phyloP scores from a whole-genome alignment of 2,329 filamentous ascomycete species.

The Stemphylium beticola region DNA sequence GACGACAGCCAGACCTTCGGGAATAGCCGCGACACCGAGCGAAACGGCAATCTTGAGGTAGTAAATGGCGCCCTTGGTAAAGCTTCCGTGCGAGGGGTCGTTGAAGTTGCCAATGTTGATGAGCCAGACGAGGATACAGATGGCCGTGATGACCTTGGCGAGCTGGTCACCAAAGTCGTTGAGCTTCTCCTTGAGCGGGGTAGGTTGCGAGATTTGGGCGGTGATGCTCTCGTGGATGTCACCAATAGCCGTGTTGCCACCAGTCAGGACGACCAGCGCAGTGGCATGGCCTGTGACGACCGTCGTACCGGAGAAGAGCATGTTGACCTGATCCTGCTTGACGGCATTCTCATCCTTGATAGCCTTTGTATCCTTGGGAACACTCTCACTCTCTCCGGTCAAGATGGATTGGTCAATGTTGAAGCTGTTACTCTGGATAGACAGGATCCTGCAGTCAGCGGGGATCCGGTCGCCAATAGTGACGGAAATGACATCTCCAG shows the following conservation, averaged over 20 bases:
- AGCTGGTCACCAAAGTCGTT: constrained; percentile 97
- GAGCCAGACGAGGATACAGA: constrained; percentile 95
- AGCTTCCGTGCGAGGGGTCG: constrained; percentile 89
- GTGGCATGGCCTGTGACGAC: constrained; percentile 93
- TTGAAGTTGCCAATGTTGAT: constrained; percentile 99
- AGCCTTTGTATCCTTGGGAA: constrained; percentile 76
- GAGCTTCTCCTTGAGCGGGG: constrained; percentile 96
- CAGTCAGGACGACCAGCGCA: constrained; percentile 89
- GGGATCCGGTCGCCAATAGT: constrained; percentile 92
- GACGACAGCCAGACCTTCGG: constrained; percentile 94
- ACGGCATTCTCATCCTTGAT: constrained; percentile 84
- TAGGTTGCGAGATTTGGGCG: constrained; percentile 96
- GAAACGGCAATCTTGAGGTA: constrained; percentile 99
- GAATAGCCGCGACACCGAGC: constrained; percentile 95
- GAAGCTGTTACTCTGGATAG: constrained; percentile 97
- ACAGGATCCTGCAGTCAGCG: constrained; percentile 87
- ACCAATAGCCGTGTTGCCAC: constrained; percentile 89
- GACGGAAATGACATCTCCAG: constrained; percentile 88
- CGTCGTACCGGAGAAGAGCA: constrained; percentile 97
- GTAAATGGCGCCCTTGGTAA: constrained; percentile 97
- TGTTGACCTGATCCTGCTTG: constrained; percentile 96
- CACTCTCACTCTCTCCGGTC: constrained; percentile 97
- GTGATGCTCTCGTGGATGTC: constrained; percentile 99
- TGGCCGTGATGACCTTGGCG: constrained; percentile 97
- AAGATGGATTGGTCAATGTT: constrained; percentile 95